Evolutionary conservation across 805 yeast genomes (phyloP).

Genomic region (Schwanniomyces vanrijiae): DNA sequence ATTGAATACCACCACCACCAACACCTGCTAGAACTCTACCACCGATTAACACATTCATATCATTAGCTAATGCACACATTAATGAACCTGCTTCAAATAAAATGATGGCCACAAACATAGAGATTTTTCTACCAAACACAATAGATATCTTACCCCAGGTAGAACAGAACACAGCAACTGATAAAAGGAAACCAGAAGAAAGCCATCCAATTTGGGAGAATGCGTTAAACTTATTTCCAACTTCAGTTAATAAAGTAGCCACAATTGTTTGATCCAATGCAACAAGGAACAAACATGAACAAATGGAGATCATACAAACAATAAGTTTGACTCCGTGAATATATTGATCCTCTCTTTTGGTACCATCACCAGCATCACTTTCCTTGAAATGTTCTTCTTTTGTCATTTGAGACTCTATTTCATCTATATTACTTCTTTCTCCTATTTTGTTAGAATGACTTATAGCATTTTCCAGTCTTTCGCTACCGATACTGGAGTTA

Average conservation of each 20-base stretch:
- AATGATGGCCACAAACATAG: constrained; percentile 23
- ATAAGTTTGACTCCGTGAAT: constrained; percentile 26
- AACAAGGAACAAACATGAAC: constrained; percentile 32
- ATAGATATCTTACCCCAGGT: constrained; percentile 40
- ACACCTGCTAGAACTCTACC: constrained; percentile 40
- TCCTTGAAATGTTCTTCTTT: constrained; percentile 16
- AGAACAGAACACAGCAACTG: constrained; percentile 33
- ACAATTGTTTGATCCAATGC: constrained; percentile 44
- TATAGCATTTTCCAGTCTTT: background rate
- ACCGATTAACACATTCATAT: constrained; percentile 40
- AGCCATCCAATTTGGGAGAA: constrained; percentile 38
- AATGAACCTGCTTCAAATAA: constrained; percentile 36
- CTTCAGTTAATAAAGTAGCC: constrained; percentile 31
- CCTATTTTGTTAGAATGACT: background rate
- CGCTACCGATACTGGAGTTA: background rate
- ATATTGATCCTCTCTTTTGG: constrained; percentile 37
- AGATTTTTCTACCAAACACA: constrained; percentile 23
- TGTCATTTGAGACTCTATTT: background rate
- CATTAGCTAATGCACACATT: constrained; percentile 36
- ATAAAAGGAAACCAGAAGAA: constrained; percentile 35
- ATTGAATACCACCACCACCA: constrained; percentile 38
- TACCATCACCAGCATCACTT: constrained; percentile 45
- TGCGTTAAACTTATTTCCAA: constrained; percentile 37
- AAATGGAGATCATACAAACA: constrained; percentile 26
- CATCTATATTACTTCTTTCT: background rate